A percentile compares a stretch with the other conserved stretches of the same genome.
Evolutionary conservation across 192 early-diverging fungal species (phyloP).

Genomic region (Backusella australiensis): DNA sequence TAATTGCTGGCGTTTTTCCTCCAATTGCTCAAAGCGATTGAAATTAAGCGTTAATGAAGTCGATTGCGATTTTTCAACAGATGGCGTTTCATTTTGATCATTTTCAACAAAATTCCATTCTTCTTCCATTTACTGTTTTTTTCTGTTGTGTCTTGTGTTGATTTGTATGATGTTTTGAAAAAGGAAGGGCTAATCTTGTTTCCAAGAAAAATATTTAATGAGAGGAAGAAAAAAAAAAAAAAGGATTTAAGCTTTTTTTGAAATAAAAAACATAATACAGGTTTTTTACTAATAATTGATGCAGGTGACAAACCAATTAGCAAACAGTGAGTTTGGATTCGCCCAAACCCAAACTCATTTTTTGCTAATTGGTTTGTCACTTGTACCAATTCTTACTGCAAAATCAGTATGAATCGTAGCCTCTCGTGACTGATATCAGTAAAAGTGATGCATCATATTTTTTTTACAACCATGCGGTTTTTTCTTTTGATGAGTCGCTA

Average conservation of each 20-base stretch:
- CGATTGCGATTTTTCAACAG: not conserved
- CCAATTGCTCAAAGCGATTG: conserved; percentile 7
- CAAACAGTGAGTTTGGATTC: too few species aligned
- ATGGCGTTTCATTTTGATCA: not conserved
- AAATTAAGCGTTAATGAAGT: conserved; percentile 1
- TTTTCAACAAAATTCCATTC: conserved; percentile 9
- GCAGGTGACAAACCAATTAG: too few species aligned
- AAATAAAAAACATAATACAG: not conserved
- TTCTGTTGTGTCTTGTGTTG: not conserved
- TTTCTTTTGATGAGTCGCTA: not conserved
- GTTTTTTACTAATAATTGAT: too few species aligned
- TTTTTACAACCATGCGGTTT: not conserved
- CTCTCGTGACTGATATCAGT: not conserved
- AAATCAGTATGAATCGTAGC: too few species aligned
- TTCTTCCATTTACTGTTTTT: conserved; percentile 7
- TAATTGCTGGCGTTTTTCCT: not conserved
- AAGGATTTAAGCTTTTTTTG: not conserved
- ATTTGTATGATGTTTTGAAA: not conserved
- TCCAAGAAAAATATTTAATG: not conserved
- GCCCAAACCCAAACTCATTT: too few species aligned
- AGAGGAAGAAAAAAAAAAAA: not conserved
- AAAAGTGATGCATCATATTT: not conserved
- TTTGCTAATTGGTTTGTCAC: too few species aligned
- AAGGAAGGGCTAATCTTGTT: too few species aligned
- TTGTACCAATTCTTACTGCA: too few species aligned